phyloP scores from a whole-genome alignment of 208 protist species.

The Zelonia costaricensis region DNA sequence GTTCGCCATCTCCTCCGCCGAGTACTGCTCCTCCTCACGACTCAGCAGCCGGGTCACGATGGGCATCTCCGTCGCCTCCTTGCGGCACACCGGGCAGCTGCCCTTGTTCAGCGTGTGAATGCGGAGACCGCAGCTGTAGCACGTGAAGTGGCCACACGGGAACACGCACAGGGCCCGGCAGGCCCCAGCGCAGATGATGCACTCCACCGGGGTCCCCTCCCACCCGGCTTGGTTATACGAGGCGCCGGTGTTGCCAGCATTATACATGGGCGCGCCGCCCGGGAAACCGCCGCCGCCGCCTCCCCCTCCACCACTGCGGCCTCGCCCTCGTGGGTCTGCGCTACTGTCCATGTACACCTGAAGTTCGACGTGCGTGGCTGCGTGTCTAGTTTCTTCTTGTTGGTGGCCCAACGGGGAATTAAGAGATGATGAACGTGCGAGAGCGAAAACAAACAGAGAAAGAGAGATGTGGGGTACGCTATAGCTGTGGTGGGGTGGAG shows the following conservation, averaged over 20 bases:
- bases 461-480: too few species aligned
- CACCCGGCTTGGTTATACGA: not conserved
- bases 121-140: slow-evolving; percentile 84
- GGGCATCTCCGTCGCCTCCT: slow-evolving; percentile 25
- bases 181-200: slow-evolving; percentile 74
- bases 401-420: too few species aligned
- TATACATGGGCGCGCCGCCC: not conserved
- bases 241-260: too few species aligned
- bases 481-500: too few species aligned
- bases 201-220: slow-evolving; percentile 56
- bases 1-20: slow-evolving; percentile 44
- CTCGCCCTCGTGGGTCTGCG: too few species aligned
- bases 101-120: slow-evolving; percentile 62
- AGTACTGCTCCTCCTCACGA: slow-evolving; percentile 55
- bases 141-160: slow-evolving; percentile 76
- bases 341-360: too few species aligned
- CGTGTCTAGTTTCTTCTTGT: too few species aligned
- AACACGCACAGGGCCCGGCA: slow-evolving; percentile 80
- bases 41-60: slow-evolving; percentile 60
- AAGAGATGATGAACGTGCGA: too few species aligned
- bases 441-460: too few species aligned
- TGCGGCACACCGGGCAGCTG: slow-evolving; percentile 79
- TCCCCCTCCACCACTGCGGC: not conserved
- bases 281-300: not conserved
- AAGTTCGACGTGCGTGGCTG: too few species aligned